These are phyloP conservation scores for Babjeviella inositovora DNA, from an alignment of 805 yeast genomes.

Conservation along the genomic window DNA sequence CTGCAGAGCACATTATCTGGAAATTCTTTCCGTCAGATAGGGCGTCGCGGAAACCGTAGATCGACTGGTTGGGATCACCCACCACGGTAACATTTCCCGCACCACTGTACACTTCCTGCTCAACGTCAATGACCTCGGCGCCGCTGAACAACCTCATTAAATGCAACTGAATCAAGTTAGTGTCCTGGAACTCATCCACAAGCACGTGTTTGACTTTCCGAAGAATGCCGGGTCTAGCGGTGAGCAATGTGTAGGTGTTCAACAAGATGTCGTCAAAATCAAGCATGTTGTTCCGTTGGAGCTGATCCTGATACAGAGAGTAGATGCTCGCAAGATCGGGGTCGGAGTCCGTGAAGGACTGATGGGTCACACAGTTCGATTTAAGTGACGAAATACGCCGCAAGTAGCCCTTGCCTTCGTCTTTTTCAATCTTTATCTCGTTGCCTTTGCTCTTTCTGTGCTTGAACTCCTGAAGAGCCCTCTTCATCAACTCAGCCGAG, in stretches of 20 bases:
- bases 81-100: constrained; percentile 64
- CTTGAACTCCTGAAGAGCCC: constrained; percentile 5
- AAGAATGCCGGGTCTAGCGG: constrained; percentile 22
- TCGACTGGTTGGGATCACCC: constrained; percentile 95
- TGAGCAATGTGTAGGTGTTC: constrained; percentile 31
- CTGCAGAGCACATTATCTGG: constrained; percentile 12
- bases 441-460: constrained; percentile 2
- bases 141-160: constrained; percentile 39
- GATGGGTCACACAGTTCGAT: constrained; percentile 4
- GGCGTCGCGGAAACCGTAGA: constrained; percentile 80
- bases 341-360: background rate
- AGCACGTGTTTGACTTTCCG: constrained; percentile 49
- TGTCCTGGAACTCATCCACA: constrained; percentile 93
- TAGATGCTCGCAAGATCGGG: constrained; percentile 18
- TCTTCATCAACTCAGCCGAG: constrained; percentile 23
- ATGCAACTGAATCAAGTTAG: constrained; percentile 61
- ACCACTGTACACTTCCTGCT: constrained; percentile 18
- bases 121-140: constrained; percentile 10
- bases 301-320: constrained; percentile 29
- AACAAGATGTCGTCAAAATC: constrained; percentile 82
- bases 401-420: constrained; percentile 1
- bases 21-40: constrained; percentile 24
- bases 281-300: constrained; percentile 23
- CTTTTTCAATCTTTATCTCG: constrained; percentile 6
- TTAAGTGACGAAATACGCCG: no score